Base-by-base conservation (phyloP, 2,329 filamentous ascomycete genomes). In the Alternaria consortialis region DNA sequence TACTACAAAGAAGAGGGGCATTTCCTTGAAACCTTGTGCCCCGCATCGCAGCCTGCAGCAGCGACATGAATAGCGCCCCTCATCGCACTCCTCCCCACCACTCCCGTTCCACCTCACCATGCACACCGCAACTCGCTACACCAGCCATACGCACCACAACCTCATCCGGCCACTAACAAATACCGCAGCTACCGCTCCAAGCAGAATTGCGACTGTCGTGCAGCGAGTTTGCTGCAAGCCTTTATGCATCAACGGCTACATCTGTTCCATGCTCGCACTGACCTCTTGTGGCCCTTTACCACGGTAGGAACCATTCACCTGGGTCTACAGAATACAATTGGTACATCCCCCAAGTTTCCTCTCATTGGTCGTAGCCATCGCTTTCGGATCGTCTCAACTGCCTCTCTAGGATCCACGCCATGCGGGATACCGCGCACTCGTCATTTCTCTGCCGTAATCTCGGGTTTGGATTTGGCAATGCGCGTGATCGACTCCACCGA, bases 91-190 rank as follows among this genome's bases (percentile, higher is more conserved):
- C 54, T 51, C 54, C 47, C 46, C 55, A 57, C 46, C 44, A 57
- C 34, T 58, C 53, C 44, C 23, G 52, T 54, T 56, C 42, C 60
- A 63, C 57, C 39, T 56, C 62, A 64, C 31, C 63, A 66, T 63
- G 61, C 65, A 66, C 65, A 68, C 65, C 63, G 64, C 59, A 66
- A 62, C 46, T 62, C 60, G 53, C 58, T 56, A 57, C 57, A 53
- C 51, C 51, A 42, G 34, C 47, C 54, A 27, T 44, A 37, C 53
- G 36, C 42, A 37, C 47, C 15, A 6, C 29, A 11, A 25, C 32
- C 32, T 29, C 44, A 23, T 23, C 52, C 43, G 47, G 44, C 65
- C 58, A 65, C 39, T 64, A 56, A 63, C 25, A 54, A 50, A 51
- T 59, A 47, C 48, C 57, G 48, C 56, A 57, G 36, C 53, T 50